Evolutionary conservation across 179 eudicot genomes (phyloP), one percentile per base, ranked within the genome.

Genomic region (Vitellaria paradoxa): DNA sequence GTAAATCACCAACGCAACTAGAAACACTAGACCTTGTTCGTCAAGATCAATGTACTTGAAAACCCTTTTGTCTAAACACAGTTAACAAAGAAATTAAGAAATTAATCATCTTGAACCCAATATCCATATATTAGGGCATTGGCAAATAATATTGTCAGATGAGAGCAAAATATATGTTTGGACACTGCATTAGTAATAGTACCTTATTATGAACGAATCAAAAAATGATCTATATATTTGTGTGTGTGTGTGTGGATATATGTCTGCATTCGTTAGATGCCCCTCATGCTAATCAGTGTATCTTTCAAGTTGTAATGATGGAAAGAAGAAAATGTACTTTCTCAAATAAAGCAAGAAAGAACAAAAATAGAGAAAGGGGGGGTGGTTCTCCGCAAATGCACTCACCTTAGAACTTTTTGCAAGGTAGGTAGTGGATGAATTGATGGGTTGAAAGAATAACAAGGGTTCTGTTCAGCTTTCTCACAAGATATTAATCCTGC

Each of bases 381-480:
- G 7, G 21, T 46, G n/a, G n/a, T 14, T 15, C 14, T 2, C 13
- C n/a, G 74, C 8, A 61, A 46, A 71, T 14, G 65, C 63, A 73
- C 79, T 63, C 53, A 82, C 85, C 80, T 82, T 13, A 69, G 72
- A 30, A 20, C 42, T 17, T 55, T 74, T 70, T 62, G 76, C 42
- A 74, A 60, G 46, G 65, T 24, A 67, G 81, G 71, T 73, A 82
- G 84, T 63, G 46, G 68, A 49, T 73, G 68, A 75, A 75, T 49
- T 82, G 79, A 75, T 77, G 84, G 77, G 73, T 63, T 75, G 77
- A 77, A 63, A 47, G 84, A 82, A 84, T 84, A 77, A 76, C 79
- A 76, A 86, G 78, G 79, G 61, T 81, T 79, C 47, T 78, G 72
- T 60, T 82, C 85, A 81, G 81, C 89, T 81, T 78, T 76, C 59